Conservation (phyloP, 257 asterid species). For the Solanum corneliomulleri region DNA sequence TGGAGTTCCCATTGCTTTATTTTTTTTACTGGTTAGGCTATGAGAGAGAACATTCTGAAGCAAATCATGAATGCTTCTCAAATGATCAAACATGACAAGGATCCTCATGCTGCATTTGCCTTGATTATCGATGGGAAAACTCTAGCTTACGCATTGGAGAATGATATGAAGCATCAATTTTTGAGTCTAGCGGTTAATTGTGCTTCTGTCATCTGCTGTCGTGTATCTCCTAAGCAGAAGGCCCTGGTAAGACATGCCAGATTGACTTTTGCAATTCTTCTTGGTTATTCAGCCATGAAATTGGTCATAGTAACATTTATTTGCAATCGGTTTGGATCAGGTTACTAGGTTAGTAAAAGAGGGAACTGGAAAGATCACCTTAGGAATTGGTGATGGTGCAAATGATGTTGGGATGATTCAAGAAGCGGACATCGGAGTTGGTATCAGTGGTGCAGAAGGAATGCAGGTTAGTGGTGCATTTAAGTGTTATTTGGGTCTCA, state of each 20-base stretch:
- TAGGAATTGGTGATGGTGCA: slow-evolving; percentile 99
- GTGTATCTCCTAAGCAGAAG: slow-evolving; percentile 97
- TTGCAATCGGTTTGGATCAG: slow-evolving; percentile 21
- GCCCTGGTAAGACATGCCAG: slow-evolving; percentile 53
- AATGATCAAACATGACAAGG: slow-evolving; percentile 76
- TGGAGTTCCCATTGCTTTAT: neutral
- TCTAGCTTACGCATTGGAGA: slow-evolving; percentile 66
- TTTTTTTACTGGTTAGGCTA: slow-evolving; percentile 28
- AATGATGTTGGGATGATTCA: slow-evolving; percentile 99
- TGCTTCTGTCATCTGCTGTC: slow-evolving; percentile 98
- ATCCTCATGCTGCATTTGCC: slow-evolving; percentile 94
- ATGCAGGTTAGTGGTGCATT: slow-evolving; percentile 74
- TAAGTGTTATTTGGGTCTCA: neutral
- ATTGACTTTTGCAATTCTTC: neutral
- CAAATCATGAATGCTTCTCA: slow-evolving; percentile 77
- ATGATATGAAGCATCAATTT: slow-evolving; percentile 67
- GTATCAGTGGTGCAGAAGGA: slow-evolving; percentile 99
- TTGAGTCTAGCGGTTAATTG: slow-evolving; percentile 77
- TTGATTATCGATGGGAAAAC: slow-evolving; percentile 91
- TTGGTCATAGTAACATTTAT: neutral
- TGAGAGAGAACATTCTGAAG: slow-evolving; percentile 51
- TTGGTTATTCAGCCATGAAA: neutral
- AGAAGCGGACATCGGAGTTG: slow-evolving; percentile 99
- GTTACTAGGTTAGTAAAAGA: slow-evolving; percentile 91
- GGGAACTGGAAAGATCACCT: slow-evolving; percentile 91